Evolutionary conservation across 2,329 filamentous ascomycete species (phyloP).

Genomic region (Drechslera avenae): DNA sequence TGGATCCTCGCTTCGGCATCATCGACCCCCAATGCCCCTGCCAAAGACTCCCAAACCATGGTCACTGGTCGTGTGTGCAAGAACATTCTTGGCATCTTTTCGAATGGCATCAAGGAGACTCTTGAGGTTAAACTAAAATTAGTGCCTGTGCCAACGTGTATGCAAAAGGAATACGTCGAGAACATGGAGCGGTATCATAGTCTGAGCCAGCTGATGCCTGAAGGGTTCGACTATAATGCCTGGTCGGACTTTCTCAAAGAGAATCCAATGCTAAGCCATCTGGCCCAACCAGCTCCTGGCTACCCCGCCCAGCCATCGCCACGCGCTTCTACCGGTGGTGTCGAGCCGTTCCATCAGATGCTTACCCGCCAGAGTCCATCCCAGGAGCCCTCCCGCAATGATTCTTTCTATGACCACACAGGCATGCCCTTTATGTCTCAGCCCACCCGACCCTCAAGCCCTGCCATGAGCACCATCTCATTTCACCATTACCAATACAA

Average conservation of each 20-base stretch:
- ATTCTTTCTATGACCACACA: constrained; percentile 36
- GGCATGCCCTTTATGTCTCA: constrained; percentile 34
- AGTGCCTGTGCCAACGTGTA: constrained; percentile 71
- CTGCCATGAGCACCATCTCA: constrained; percentile 51
- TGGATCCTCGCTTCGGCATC: constrained; percentile 72
- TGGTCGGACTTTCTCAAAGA: constrained; percentile 80
- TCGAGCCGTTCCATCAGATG: constrained; percentile 47
- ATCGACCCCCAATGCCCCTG: constrained; percentile 59
- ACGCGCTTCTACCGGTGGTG: constrained; percentile 32
- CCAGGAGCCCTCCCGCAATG: constrained; percentile 31
- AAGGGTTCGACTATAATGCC: constrained; percentile 71
- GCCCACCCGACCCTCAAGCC: constrained; percentile 52
- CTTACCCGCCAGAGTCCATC: constrained; percentile 40
- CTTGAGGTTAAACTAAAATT: constrained; percentile 91
- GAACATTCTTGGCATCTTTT: constrained; percentile 83
- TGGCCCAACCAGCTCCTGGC: constrained; percentile 34
- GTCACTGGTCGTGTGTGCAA: constrained; percentile 90
- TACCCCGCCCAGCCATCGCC: constrained; percentile 24
- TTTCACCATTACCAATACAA: constrained; percentile 40
- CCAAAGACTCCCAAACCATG: constrained; percentile 68
- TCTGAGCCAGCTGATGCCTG: constrained; percentile 61
- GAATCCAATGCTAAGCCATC: constrained; percentile 58
- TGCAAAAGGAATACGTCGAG: constrained; percentile 65
- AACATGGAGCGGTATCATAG: constrained; percentile 66
- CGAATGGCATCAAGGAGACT: constrained; percentile 81